These are phyloP conservation scores for Maudiozyma barnettii DNA, from an alignment of 805 yeast genomes.

Conservation along the genomic window DNA sequence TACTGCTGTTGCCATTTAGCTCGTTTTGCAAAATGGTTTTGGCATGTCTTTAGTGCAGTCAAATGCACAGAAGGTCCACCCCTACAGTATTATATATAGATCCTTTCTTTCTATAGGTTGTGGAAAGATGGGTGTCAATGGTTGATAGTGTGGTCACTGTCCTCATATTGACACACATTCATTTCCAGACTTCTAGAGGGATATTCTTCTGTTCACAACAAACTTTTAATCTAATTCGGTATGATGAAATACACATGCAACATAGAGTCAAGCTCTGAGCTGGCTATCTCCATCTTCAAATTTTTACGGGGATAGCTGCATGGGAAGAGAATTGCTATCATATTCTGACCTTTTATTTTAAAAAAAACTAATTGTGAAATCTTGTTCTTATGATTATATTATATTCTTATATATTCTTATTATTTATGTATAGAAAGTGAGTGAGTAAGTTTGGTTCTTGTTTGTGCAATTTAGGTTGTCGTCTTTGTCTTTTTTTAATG, in stretches of 20 bases:
- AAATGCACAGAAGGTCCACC: neutral
- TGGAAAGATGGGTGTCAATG: neutral
- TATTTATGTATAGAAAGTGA: no score
- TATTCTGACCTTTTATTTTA: neutral
- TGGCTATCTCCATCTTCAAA: constrained; percentile 4
- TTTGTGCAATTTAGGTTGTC: no score
- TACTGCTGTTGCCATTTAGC: neutral
- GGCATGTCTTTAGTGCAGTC: neutral
- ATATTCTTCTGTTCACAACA: no score
- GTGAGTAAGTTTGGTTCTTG: no score
- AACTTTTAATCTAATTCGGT: constrained; percentile 4
- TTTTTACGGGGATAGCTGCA: constrained; percentile 23
- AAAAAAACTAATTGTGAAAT: neutral
- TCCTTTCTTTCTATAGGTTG: neutral
- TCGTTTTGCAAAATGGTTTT: no score
- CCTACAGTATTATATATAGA: neutral
- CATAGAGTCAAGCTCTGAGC: constrained; percentile 91
- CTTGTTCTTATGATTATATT: neutral
- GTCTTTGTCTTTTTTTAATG: no score
- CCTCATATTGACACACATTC: neutral
- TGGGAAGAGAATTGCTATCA: constrained; percentile 62
- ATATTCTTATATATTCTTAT: neutral
- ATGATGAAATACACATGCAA: constrained; percentile 73
- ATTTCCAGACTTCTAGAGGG: no score
- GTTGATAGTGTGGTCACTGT: neutral